Percentiles rank a stretch among this genome's conserved stretches.
Conservation (phyloP, 2,329 filamentous ascomycete genomes). For the Tolypocladium ovalisporum region DNA sequence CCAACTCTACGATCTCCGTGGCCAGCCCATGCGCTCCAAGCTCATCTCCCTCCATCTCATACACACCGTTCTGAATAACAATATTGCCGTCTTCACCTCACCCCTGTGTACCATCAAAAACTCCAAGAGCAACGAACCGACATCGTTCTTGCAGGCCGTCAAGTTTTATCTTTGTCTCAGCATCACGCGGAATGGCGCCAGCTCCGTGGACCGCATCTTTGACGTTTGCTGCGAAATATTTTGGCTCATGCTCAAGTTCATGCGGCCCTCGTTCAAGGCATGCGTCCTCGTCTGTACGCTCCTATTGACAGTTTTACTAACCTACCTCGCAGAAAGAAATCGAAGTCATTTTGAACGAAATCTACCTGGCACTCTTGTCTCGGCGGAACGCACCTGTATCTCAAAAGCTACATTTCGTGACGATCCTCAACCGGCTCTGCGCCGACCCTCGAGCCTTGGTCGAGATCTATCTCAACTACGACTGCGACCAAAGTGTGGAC, state of each 20-base stretch:
- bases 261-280: slow-evolving; percentile 89
- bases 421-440: slow-evolving; percentile 72
- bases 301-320: slow-evolving; percentile 11
- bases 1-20: slow-evolving; percentile 83
- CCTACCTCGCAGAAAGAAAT: slow-evolving; percentile 64
- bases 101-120: slow-evolving; percentile 86
- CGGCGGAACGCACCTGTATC: slow-evolving; percentile 76
- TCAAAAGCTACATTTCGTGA: slow-evolving; percentile 88
- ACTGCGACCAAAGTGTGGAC: slow-evolving; percentile 89
- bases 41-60: slow-evolving; percentile 91
- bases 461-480: slow-evolving; percentile 95
- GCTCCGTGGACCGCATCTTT: slow-evolving; percentile 83
- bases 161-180: slow-evolving; percentile 96
- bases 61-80: slow-evolving; percentile 89
- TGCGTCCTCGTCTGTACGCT: slow-evolving; percentile 14
- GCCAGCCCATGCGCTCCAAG: slow-evolving; percentile 95
- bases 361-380: slow-evolving; percentile 86
- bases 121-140: slow-evolving; percentile 78
- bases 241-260: slow-evolving; percentile 90
- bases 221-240: slow-evolving; percentile 96
- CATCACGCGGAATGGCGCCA: slow-evolving; percentile 88
- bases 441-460: slow-evolving; percentile 81
- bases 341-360: slow-evolving; percentile 95
- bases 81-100: slow-evolving; percentile 82
- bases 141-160: slow-evolving; percentile 84